Percentiles rank a stretch among this genome's conserved stretches.
Evolutionary conservation across 306 rosid genomes (phyloP).

Genomic region (Begonia masoniana): DNA sequence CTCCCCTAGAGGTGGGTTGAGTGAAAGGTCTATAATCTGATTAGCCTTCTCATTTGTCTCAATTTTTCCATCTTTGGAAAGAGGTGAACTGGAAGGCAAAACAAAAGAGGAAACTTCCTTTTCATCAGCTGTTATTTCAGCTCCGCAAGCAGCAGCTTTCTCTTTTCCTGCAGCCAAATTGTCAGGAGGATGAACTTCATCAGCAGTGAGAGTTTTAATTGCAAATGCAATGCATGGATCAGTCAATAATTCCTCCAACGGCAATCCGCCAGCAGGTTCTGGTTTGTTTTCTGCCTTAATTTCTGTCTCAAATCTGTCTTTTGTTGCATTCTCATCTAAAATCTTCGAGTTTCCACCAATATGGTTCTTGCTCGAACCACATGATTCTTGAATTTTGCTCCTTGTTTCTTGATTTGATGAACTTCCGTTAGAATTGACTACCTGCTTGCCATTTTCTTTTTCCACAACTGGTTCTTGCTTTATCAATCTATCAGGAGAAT

Average conservation of each 20-base stretch:
- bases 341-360: conserved; percentile 7
- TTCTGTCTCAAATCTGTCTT: conserved; percentile 11
- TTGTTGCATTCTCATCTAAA: conserved; percentile 13
- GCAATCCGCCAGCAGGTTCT: conserved; percentile 26
- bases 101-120: too few species aligned
- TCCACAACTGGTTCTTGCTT: too few species aligned
- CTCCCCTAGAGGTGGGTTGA: conserved; percentile 19
- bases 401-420: conserved; percentile 12
- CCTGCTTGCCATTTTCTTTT: too few species aligned
- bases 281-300: conserved; percentile 17
- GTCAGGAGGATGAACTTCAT: conserved; percentile 12
- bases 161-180: conserved; percentile 15
- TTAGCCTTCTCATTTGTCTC: conserved; percentile 9
- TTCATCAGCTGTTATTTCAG: too few species aligned
- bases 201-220: conserved; percentile 60
- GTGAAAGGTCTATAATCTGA: conserved; percentile 23
- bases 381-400: conserved; percentile 1
- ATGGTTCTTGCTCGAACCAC: not conserved
- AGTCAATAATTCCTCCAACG: conserved; percentile 42
- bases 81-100: conserved; percentile 9
- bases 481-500: conserved; percentile 7
- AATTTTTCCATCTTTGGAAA: conserved; percentile 8
- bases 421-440: too few species aligned
- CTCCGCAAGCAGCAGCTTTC: not conserved
- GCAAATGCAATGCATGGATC: conserved; percentile 97